phyloP scores from a whole-genome alignment of 1,139 yeast species.

The Nakaseomyces uthaithaninus region DNA sequence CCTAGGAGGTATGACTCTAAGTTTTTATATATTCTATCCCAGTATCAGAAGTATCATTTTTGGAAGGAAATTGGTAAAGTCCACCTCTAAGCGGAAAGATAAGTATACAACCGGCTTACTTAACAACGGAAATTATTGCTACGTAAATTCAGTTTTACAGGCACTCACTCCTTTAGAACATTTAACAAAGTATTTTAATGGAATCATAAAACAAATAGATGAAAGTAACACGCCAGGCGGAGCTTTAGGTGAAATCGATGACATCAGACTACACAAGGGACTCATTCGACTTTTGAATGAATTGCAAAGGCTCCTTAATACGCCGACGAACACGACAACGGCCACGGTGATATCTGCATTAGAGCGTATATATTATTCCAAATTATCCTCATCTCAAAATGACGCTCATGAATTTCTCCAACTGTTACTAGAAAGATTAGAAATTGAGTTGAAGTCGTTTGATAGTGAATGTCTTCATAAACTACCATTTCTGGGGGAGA shows the following conservation, averaged over 20 bases:
- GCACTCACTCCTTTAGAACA: slow-evolving; percentile 68
- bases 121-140: slow-evolving; percentile 81
- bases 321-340: slow-evolving; percentile 54
- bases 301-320: slow-evolving; percentile 53
- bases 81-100: slow-evolving; percentile 49
- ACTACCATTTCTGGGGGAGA: slow-evolving; percentile 59
- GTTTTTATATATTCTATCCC: slow-evolving; percentile 14
- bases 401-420: slow-evolving; percentile 93
- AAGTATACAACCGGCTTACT: slow-evolving; percentile 73
- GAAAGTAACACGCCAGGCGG: neutral
- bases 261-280: slow-evolving; percentile 11
- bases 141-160: slow-evolving; percentile 85
- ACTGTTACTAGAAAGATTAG: slow-evolving; percentile 67
- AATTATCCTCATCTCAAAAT: slow-evolving; percentile 75
- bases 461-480: neutral
- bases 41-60: slow-evolving; percentile 5
- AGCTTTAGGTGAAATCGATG: neutral
- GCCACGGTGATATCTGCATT: slow-evolving; percentile 70
- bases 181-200: slow-evolving; percentile 53
- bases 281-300: slow-evolving; percentile 10
- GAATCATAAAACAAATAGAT: slow-evolving; percentile 28
- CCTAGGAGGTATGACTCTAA: too few species aligned
- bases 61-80: neutral
- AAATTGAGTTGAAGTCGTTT: slow-evolving; percentile 46
- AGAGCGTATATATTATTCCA: slow-evolving; percentile 70